A percentile compares a stretch with the other conserved stretches of the same genome.
Evolutionary conservation across 768 basidiomycete genomes (phyloP).

Genomic region (Ephemerocybe angulata): DNA sequence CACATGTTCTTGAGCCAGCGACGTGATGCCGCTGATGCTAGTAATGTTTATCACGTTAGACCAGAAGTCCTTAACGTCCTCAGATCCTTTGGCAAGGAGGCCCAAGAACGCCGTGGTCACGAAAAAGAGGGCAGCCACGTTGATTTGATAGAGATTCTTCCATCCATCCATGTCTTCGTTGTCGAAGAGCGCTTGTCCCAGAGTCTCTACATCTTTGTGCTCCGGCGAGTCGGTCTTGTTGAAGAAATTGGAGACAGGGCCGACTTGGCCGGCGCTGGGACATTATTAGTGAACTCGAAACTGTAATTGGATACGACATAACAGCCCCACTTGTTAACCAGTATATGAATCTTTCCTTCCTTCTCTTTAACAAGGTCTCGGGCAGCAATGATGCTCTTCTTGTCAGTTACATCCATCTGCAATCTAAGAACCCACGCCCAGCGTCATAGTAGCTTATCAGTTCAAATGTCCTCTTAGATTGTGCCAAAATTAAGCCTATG

Average conservation of each 20-base stretch:
- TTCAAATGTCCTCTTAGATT: not conserved
- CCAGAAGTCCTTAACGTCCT: constrained; percentile 52
- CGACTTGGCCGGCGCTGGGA: constrained; percentile 73
- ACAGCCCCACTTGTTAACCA: constrained; percentile 92
- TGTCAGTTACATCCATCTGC: constrained; percentile 69
- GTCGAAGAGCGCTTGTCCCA: constrained; percentile 68
- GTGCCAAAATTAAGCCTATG: no score
- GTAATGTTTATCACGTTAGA: constrained; percentile 75
- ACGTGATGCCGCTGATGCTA: constrained; percentile 69
- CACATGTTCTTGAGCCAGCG: constrained; percentile 74
- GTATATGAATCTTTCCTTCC: constrained; percentile 71
- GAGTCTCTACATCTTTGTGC: constrained; percentile 56
- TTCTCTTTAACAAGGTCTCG: constrained; percentile 51
- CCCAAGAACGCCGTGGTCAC: constrained; percentile 74
- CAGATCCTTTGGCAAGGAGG: constrained; percentile 67
- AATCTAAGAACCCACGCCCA: constrained; percentile 34
- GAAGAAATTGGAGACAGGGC: constrained; percentile 60
- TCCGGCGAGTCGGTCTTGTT: constrained; percentile 53
- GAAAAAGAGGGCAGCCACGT: constrained; percentile 76
- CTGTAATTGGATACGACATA: constrained; percentile 14
- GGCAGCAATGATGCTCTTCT: constrained; percentile 57
- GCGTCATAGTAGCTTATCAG: not conserved
- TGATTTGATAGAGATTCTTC: constrained; percentile 59
- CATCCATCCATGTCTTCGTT: constrained; percentile 63
- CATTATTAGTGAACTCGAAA: not conserved